A percentile compares a stretch with the other conserved stretches of the same genome.
These are phyloP conservation scores for Pulveroboletus sp. DNA, from an alignment of 768 basidiomycete species.

Conservation along the genomic window DNA sequence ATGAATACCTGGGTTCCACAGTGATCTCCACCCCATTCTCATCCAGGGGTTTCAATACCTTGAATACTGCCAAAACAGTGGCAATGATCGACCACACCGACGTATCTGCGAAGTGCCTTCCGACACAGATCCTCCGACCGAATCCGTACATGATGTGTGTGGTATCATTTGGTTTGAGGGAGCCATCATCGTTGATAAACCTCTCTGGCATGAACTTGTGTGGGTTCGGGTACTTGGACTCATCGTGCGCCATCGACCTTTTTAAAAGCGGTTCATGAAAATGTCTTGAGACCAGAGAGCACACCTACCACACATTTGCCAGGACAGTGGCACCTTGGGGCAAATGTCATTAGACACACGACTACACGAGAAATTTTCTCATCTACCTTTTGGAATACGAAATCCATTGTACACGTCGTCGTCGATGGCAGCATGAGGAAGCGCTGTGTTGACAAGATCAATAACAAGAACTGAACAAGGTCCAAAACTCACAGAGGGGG, in stretches of 20 bases:
- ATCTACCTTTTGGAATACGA: conserved; percentile 43
- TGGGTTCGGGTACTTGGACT: conserved; percentile 33
- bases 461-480: neutral
- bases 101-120: conserved; percentile 13
- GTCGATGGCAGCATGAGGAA: conserved; percentile 31
- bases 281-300: neutral
- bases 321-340: conserved; percentile 5
- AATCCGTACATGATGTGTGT: conserved; percentile 27
- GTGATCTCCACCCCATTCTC: no score
- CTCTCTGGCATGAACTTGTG: conserved; percentile 34
- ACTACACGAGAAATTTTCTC: no score
- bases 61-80: no score
- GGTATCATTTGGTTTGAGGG: no score
- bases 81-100: conserved; percentile 14
- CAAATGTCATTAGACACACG: neutral
- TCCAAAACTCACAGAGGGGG: conserved; percentile 6
- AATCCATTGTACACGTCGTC: no score
- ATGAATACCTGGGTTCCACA: conserved; percentile 5
- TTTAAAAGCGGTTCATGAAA: neutral
- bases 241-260: no score
- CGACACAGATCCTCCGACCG: conserved; percentile 23
- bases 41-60: no score
- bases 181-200: no score
- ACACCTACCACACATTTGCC: conserved; percentile 11
- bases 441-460: neutral